phyloP scores from a whole-genome alignment of 306 rosid species.

The Trichosanthes cucumerina region DNA sequence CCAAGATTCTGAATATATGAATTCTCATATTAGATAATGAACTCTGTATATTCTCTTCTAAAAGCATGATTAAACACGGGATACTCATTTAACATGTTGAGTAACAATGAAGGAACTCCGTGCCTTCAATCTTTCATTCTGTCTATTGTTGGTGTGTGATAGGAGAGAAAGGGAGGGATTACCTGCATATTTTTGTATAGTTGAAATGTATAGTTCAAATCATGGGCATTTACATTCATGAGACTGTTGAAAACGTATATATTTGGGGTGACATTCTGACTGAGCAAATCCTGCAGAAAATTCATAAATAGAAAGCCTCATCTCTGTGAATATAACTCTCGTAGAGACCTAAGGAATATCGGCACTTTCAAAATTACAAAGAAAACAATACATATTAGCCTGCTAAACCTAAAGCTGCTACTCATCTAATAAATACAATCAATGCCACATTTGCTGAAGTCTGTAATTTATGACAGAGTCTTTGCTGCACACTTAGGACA shows the following conservation, averaged over 20 bases:
- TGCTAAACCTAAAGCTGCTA: background rate
- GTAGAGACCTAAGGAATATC: background rate
- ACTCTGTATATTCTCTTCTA: background rate
- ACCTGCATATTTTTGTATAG: conserved; percentile 69
- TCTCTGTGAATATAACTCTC: background rate
- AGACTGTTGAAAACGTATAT: conserved; percentile 86
- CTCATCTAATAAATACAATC: background rate
- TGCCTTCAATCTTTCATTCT: background rate
- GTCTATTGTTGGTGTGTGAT: background rate
- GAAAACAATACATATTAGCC: background rate
- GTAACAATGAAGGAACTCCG: background rate
- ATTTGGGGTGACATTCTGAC: conserved; percentile 73
- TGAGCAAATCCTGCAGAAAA: conserved; percentile 65
- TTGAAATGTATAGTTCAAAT: conserved; percentile 57
- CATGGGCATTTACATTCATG: conserved; percentile 83
- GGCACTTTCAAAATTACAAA: background rate
- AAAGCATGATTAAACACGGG: background rate
- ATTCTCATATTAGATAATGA: conserved; percentile 1
- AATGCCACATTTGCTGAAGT: background rate
- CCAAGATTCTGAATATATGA: conserved; percentile 53
- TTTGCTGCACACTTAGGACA: background rate
- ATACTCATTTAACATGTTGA: background rate
- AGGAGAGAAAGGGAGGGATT: conserved; percentile 12
- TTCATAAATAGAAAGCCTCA: conserved; percentile 17
- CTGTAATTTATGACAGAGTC: background rate